A percentile compares a stretch with the other conserved stretches of the same genome.
Conservation (phyloP, 306 rosid species). For the Oxytropis ochrocephala region DNA sequence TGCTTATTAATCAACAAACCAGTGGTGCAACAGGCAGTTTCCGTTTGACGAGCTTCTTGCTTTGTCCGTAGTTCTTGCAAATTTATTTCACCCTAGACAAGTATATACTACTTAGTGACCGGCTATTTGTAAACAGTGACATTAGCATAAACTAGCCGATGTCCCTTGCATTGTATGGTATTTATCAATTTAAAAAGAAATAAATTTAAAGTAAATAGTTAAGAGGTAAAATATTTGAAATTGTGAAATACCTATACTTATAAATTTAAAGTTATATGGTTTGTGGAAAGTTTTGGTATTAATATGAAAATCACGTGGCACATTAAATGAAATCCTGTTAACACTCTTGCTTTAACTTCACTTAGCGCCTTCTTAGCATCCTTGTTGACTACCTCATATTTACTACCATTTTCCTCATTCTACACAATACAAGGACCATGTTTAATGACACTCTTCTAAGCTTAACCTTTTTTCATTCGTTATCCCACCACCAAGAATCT, state of each 20-base stretch:
- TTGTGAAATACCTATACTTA: background rate
- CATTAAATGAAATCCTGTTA: no score
- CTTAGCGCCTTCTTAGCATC: background rate
- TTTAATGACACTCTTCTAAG: background rate
- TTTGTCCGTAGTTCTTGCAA: constrained; percentile 28
- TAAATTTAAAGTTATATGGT: no score
- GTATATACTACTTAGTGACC: constrained; percentile 21
- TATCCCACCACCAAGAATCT: background rate
- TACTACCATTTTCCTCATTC: background rate
- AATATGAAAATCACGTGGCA: no score
- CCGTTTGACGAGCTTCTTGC: constrained; percentile 33
- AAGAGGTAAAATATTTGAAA: background rate
- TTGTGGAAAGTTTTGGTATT: background rate
- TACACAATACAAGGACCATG: background rate
- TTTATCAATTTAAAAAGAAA: background rate
- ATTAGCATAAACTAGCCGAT: background rate
- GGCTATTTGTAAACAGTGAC: background rate
- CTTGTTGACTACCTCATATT: background rate
- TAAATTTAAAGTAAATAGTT: background rate
- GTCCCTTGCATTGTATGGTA: background rate
- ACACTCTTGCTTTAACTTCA: background rate
- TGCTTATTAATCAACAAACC: constrained; percentile 24
- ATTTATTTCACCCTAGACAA: constrained; percentile 52
- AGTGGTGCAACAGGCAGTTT: background rate
- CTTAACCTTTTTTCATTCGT: background rate